These are phyloP conservation scores for Curvularia verruculosa DNA, from an alignment of 2,329 filamentous ascomycete species.

Conservation along the genomic window DNA sequence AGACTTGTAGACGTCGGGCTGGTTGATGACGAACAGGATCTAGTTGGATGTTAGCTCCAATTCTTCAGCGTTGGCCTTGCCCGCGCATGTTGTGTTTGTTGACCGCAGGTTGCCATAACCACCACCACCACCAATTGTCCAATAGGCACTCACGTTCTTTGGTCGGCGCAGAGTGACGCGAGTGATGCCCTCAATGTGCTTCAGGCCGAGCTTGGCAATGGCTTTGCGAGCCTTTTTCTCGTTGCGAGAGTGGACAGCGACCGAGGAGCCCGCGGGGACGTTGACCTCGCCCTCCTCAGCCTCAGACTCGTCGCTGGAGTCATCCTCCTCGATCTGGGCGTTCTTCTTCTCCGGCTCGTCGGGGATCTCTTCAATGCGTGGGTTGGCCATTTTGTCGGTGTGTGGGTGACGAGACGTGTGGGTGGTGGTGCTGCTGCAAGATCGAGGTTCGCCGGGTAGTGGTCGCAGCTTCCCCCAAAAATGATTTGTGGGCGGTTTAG, in stretches of 20 bases:
- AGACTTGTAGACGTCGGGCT: conserved; percentile 99
- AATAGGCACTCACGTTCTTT: conserved; percentile 85
- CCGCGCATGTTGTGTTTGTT: conserved; percentile 13
- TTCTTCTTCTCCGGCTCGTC: conserved; percentile 83
- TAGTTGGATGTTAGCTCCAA: conserved; percentile 49
- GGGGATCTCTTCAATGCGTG: conserved; percentile 95
- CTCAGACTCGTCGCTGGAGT: conserved; percentile 75
- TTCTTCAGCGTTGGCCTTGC: conserved; percentile 13
- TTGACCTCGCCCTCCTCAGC: conserved; percentile 72
- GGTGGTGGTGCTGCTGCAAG: conserved; percentile 23
- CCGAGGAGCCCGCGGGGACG: conserved; percentile 83
- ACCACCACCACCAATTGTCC: conserved; percentile 22
- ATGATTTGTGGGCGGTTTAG: conserved; percentile 40
- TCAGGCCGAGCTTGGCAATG: conserved; percentile 96
- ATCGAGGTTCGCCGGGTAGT: conserved; percentile 19
- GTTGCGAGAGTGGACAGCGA: conserved; percentile 96
- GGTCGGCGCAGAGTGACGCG: conserved; percentile 96
- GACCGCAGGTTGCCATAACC: conserved; percentile 9
- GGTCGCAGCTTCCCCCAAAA: conserved; percentile 24
- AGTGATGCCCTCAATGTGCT: conserved; percentile 95
- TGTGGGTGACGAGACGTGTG: conserved; percentile 32
- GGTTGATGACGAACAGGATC: conserved; percentile 99
- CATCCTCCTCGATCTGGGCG: conserved; percentile 74
- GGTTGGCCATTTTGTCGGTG: conserved; percentile 83
- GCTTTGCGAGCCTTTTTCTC: conserved; percentile 99